These are phyloP conservation scores for Kodamaea alishanica DNA, from an alignment of 1,139 yeast genomes.

Conservation along the genomic window DNA sequence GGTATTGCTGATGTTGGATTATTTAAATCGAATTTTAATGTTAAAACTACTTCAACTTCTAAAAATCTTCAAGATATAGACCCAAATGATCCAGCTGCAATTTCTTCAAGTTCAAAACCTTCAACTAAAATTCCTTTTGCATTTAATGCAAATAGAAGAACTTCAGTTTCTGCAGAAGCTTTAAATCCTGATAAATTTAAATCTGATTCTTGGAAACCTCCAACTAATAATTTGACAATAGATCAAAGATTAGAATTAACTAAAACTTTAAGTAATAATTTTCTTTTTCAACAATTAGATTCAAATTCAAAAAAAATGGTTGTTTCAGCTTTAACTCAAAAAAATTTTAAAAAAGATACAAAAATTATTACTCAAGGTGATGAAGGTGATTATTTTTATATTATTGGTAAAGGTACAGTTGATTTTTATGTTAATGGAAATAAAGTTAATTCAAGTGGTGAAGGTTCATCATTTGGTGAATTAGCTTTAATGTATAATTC, in stretches of 20 bases:
- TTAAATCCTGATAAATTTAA: slow-evolving; percentile 52
- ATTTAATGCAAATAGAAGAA: slow-evolving; percentile 80
- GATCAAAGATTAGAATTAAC: slow-evolving; percentile 68
- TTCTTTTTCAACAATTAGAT: slow-evolving; percentile 73
- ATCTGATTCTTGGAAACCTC: slow-evolving; percentile 72
- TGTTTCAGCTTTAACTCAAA: slow-evolving; percentile 76
- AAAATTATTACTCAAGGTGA: slow-evolving; percentile 90
- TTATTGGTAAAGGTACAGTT: slow-evolving; percentile 81
- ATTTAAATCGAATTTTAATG: slow-evolving; percentile 46
- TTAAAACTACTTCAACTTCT: slow-evolving; percentile 26
- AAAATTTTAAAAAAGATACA: slow-evolving; percentile 53
- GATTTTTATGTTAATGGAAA: slow-evolving; percentile 74
- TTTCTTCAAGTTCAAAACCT: slow-evolving; percentile 15
- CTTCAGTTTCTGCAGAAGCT: slow-evolving; percentile 83
- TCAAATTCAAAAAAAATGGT: slow-evolving; percentile 75
- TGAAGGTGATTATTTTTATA: slow-evolving; percentile 92
- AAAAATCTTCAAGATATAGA: slow-evolving; percentile 25
- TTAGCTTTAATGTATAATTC: slow-evolving; percentile 96
- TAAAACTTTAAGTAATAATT: slow-evolving; percentile 71
- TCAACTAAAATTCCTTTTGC: slow-evolving; percentile 44
- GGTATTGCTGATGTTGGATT: slow-evolving; percentile 21
- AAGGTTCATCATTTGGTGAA: slow-evolving; percentile 94
- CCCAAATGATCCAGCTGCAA: slow-evolving; percentile 26
- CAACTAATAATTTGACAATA: slow-evolving; percentile 58
- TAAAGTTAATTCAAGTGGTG: slow-evolving; percentile 69